Base-by-base conservation (phyloP, 164 flowering plant genomes). In the Saururus chinensis region DNA sequence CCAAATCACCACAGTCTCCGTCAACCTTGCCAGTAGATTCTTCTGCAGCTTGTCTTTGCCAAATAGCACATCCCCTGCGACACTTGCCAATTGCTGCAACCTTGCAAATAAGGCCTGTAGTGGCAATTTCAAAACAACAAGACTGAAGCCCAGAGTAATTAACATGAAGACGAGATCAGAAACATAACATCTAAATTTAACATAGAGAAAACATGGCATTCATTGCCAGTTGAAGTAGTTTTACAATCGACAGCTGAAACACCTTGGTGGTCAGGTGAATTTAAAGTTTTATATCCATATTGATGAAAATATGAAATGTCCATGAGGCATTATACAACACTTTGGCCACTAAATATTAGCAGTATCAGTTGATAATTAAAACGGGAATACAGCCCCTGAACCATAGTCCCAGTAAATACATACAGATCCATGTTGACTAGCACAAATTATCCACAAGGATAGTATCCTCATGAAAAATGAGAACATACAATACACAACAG, bases 1-100 rank as follows among this genome's bases (percentile, higher is more conserved):
- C 96, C 97, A 95, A 76, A 91, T 88, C 4, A 95, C 85, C 63
- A 88, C 89, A 0, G 96, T 91, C 72, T 90, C 95, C 26, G 93
- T 90, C 19, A 91, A 73, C 77, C 99, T 85, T 37, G 97, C 88
- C 60, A 95, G 96, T 76, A 95, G 75, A 63, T 77, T 76, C 67
- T 95, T 90, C 71, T 91, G 96, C 64, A 91, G 73, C 72, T 85
- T 95, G 62, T 95, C 96, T 74, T 79, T 95, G 25, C 93, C 99
- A 41, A 83, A 81, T 51, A 95, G 66, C 22, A 95, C 89, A 76
- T 88, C 95, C 55, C 95, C 93, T 63, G 96, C 97, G 54, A 88
- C 86, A 65, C 81, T 85, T 26, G 96, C 99, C 64, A 95, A 74
- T 62, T 90, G 93, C 78, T 91, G 97, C 59, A 91, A 77, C 78